Percentiles rank a stretch among this genome's conserved stretches.
phyloP scores from a whole-genome alignment of 2,329 filamentous ascomycete genomes.

The Microsporum canis region DNA sequence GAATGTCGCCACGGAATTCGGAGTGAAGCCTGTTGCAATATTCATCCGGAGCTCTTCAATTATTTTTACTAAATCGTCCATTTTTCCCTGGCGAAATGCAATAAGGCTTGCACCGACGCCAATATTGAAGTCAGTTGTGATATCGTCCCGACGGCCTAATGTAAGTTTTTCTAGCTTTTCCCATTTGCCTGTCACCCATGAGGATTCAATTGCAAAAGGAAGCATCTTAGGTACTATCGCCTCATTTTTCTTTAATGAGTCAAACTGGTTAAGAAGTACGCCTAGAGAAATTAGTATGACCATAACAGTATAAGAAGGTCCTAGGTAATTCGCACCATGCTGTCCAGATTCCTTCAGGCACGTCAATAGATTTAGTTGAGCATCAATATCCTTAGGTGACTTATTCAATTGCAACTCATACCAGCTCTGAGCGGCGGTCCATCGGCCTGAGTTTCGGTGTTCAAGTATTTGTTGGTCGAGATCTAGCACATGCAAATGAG shows the following conservation, averaged over 20 bases:
- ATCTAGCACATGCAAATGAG: constrained; percentile 73
- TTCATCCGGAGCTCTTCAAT: constrained; percentile 57
- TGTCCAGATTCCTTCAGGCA: constrained; percentile 95
- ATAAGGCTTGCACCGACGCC: constrained; percentile 59
- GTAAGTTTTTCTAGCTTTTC: constrained; percentile 59
- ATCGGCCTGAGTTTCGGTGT: constrained; percentile 83
- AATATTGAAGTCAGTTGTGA: constrained; percentile 64
- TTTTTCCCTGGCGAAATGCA: constrained; percentile 45
- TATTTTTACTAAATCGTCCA: constrained; percentile 42
- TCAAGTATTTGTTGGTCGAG: constrained; percentile 88
- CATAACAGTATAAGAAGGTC: neutral
- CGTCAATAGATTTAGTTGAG: constrained; percentile 71
- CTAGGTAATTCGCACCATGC: constrained; percentile 51
- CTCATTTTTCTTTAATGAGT: constrained; percentile 52
- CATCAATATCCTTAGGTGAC: constrained; percentile 61
- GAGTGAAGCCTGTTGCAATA: constrained; percentile 62
- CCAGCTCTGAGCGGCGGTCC: constrained; percentile 94
- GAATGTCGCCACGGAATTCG: constrained; percentile 66
- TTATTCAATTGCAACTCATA: constrained; percentile 83
- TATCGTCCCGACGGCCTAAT: constrained; percentile 22
- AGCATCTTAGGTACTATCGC: constrained; percentile 53
- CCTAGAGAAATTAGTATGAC: constrained; percentile 39
- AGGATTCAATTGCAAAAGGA: constrained; percentile 78
- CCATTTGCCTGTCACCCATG: constrained; percentile 83
- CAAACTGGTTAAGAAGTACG: constrained; percentile 73